phyloP scores from a whole-genome alignment of 2,329 filamentous ascomycete genomes.

The Talaromyces sp. region DNA sequence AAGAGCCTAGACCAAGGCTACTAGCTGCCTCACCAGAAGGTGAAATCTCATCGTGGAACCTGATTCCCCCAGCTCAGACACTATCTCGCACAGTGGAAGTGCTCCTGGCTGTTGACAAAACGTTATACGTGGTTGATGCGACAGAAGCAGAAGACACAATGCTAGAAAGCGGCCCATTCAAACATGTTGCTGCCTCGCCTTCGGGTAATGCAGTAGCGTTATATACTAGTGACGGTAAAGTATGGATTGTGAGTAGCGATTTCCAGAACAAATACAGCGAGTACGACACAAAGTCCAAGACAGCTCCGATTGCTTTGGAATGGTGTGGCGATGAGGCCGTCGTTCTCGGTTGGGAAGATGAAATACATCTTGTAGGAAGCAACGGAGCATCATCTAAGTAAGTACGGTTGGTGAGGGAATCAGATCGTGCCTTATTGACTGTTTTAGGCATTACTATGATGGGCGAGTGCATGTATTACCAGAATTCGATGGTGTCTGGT shows the following conservation, averaged over 20 bases:
- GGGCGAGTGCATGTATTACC: slow-evolving; percentile 84
- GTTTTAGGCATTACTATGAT: slow-evolving; percentile 77
- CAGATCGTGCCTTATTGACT: background rate
- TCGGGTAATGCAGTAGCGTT: slow-evolving; percentile 85
- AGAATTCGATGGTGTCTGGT: slow-evolving; percentile 81
- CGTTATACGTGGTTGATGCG: slow-evolving; percentile 81
- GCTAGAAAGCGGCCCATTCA: slow-evolving; percentile 87
- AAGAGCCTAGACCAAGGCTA: slow-evolving; percentile 82
- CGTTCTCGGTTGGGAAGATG: slow-evolving; percentile 94
- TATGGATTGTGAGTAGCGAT: slow-evolving; percentile 92
- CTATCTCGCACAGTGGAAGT: slow-evolving; percentile 92
- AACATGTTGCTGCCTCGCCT: slow-evolving; percentile 84
- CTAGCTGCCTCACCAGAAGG: slow-evolving; percentile 75
- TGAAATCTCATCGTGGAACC: slow-evolving; percentile 79
- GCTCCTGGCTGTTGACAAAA: slow-evolving; percentile 77
- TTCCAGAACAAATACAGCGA: slow-evolving; percentile 91
- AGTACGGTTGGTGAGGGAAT: slow-evolving; percentile 13
- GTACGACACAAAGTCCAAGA: slow-evolving; percentile 83
- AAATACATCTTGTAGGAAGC: slow-evolving; percentile 88
- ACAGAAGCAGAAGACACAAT: slow-evolving; percentile 87
- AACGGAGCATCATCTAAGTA: slow-evolving; percentile 68
- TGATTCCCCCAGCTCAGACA: slow-evolving; percentile 83
- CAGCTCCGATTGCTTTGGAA: slow-evolving; percentile 78
- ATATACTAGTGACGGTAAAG: slow-evolving; percentile 78
- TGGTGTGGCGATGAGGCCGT: slow-evolving; percentile 97